These are phyloP conservation scores for Heterobasidion occidentale DNA, from an alignment of 1,284 basidiomycete species.

Conservation along the genomic window DNA sequence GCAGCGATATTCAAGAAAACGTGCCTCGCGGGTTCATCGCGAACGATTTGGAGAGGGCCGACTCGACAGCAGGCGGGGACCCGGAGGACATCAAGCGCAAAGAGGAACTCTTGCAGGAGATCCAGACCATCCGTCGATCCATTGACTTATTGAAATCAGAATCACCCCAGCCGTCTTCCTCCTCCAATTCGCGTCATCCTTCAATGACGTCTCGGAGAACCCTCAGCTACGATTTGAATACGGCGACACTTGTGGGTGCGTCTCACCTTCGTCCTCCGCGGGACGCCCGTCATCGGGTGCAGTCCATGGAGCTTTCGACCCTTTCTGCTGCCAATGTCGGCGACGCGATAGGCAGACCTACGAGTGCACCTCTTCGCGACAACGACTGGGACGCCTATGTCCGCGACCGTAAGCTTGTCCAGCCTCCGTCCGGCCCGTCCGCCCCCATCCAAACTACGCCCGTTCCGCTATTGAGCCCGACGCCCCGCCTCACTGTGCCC, in stretches of 20 bases:
- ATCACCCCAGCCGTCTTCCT: conserved; percentile 48
- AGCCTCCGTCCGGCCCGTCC: conserved; percentile 72
- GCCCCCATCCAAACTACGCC: conserved; percentile 61
- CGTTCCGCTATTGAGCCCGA: conserved; percentile 22
- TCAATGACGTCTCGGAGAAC: conserved; percentile 61
- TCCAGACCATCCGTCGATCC: conserved; percentile 67
- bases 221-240: conserved; percentile 53
- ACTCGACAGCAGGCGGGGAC: conserved; percentile 33
- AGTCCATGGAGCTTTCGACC: conserved; percentile 59
- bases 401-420: conserved; percentile 69
- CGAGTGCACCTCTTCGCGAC: conserved; percentile 61
- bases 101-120: conserved; percentile 65
- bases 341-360: conserved; percentile 55
- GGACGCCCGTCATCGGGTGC: conserved; percentile 57
- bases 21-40: conserved; percentile 63
- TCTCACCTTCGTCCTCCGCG: conserved; percentile 61
- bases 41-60: conserved; percentile 24
- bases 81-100: conserved; percentile 56
- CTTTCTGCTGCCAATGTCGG: conserved; percentile 33
- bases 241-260: conserved; percentile 35
- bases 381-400: conserved; percentile 74
- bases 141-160: conserved; percentile 68
- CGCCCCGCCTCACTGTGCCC: conserved; percentile 45
- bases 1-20: conserved; percentile 60
- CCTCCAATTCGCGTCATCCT: conserved; percentile 51